These are phyloP conservation scores for Sporobolus alterniflorus DNA, from an alignment of 202 grass and related monocot species.

Conservation along the genomic window DNA sequence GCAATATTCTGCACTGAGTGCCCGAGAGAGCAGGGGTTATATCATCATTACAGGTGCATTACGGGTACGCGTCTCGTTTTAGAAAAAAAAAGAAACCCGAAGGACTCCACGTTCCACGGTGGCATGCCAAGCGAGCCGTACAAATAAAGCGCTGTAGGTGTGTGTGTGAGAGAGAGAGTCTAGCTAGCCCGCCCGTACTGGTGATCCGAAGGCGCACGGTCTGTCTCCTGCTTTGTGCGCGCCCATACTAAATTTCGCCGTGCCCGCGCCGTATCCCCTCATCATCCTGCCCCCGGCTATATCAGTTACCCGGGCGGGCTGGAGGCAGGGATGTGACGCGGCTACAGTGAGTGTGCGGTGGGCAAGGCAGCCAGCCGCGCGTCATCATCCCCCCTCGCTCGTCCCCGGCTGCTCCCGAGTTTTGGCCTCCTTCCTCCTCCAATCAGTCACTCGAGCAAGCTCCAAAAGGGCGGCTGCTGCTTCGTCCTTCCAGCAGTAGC, in stretches of 20 bases:
- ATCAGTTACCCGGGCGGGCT: conserved; percentile 12
- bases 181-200: background rate
- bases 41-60: background rate
- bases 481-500: background rate
- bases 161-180: background rate
- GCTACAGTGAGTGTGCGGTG: conserved; percentile 30
- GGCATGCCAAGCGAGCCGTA: conserved; percentile 24
- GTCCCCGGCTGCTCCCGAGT: background rate
- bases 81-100: background rate
- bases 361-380: background rate
- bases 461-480: background rate
- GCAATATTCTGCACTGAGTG: too few species aligned
- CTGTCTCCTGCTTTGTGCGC: conserved; percentile 5
- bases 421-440: background rate
- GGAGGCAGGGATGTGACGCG: conserved; percentile 24
- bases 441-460: background rate
- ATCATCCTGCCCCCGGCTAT: background rate
- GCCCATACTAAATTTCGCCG: conserved; percentile 16
- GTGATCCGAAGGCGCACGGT: background rate
- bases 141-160: conserved; percentile 22
- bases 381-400: too few species aligned
- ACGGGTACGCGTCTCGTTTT: conserved; percentile 1
- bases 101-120: background rate
- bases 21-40: too few species aligned
- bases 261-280: background rate